Percentiles rank a stretch among this genome's conserved stretches.
These are phyloP conservation scores for Ichthyophthirius multifiliis DNA, from an alignment of 169 alveolate species.

Conservation along the genomic window DNA sequence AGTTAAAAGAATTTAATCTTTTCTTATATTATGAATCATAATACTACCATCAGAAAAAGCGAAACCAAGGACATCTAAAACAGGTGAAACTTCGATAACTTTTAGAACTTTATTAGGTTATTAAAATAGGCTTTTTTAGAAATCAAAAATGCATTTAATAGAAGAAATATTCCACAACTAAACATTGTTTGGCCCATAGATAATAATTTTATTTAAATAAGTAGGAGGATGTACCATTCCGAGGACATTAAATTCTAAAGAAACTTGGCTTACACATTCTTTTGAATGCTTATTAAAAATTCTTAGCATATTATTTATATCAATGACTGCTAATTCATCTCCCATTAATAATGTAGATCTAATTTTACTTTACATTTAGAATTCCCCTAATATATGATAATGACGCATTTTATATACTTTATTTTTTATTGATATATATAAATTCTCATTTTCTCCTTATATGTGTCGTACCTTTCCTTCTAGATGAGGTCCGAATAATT, in stretches of 20 bases:
- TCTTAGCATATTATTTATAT: not conserved
- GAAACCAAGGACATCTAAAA: not conserved
- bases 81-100: slow-evolving; percentile 1
- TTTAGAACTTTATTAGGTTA: not conserved
- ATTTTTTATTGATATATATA: slow-evolving; percentile 8
- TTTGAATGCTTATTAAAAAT: not conserved
- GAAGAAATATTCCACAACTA: not conserved
- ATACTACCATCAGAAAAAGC: slow-evolving; percentile 3
- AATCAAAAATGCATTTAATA: not conserved
- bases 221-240: slow-evolving; percentile 17
- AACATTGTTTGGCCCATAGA: not conserved
- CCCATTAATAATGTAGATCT: not conserved
- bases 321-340: not conserved
- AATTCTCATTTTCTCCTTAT: not conserved
- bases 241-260: not conserved
- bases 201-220: not conserved
- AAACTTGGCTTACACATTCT: not conserved
- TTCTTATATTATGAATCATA: not conserved
- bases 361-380: not conserved
- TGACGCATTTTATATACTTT: slow-evolving; percentile 8
- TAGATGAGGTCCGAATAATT: not conserved
- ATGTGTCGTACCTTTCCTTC: not conserved
- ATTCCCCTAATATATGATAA: slow-evolving; percentile 7
- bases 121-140: not conserved
- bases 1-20: not conserved